phyloP scores from a whole-genome alignment of 257 asterid genomes.

The Gentiana dahurica region DNA sequence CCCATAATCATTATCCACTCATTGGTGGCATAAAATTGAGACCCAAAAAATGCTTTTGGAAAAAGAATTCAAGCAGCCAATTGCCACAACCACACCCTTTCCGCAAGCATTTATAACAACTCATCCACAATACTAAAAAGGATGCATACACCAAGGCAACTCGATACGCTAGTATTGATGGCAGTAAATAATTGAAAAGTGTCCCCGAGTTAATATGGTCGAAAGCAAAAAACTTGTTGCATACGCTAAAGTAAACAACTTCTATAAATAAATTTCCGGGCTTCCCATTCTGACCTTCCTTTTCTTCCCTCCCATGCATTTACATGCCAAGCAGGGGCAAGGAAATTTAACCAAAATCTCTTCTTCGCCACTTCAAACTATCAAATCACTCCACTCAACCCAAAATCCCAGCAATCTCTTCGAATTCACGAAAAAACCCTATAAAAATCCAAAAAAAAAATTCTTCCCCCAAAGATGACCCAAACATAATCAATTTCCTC shows the following conservation, averaged over 20 bases:
- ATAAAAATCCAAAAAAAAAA: not conserved
- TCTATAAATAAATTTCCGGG: not conserved
- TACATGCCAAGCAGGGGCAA: not conserved
- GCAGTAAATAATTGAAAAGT: no score
- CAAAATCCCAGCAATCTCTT: not conserved
- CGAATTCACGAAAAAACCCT: constrained; percentile 1
- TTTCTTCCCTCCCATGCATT: constrained; percentile 4
- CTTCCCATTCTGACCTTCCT: constrained; percentile 3
- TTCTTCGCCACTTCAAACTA: constrained; percentile 1
- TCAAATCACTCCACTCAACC: constrained; percentile 1
- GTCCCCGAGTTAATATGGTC: not conserved
- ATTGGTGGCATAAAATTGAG: no score
- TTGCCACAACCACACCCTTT: no score
- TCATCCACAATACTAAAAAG: no score
- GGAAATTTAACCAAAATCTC: not conserved
- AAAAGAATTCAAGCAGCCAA: no score
- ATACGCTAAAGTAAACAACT: not conserved
- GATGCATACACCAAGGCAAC: no score
- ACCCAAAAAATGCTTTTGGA: no score
- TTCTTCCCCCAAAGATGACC: not conserved
- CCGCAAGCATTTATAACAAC: no score
- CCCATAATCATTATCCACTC: no score
- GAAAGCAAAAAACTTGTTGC: not conserved
- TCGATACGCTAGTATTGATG: no score
- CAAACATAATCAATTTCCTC: not conserved